A percentile compares a stretch with the other conserved stretches of the same genome.
phyloP scores from a whole-genome alignment of 371 early-diverging fungal genomes.

The Mortierella sp. region DNA sequence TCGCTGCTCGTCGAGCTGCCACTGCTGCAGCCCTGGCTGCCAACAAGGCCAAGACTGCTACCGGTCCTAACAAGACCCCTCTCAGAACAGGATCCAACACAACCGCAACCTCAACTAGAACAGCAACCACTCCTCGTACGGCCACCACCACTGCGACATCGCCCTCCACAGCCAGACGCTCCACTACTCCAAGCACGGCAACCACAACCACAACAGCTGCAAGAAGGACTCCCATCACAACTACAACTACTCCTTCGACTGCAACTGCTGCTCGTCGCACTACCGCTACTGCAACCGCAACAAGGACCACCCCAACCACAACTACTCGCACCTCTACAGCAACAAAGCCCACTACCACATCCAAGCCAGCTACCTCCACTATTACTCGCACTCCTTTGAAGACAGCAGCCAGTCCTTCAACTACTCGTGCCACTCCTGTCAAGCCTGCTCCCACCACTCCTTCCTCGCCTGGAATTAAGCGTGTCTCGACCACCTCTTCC shows the following conservation, averaged over 20 bases:
- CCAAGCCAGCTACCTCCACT: conserved; percentile 5
- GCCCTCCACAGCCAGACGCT: conserved; percentile 14
- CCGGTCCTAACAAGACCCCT: conserved; percentile 1
- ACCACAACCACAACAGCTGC: conserved; percentile 15
- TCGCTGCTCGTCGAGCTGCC: conserved; percentile 49
- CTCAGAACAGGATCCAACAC: neutral
- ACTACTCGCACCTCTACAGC: conserved; percentile 13
- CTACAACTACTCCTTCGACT: conserved; percentile 3
- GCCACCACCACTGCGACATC: conserved; percentile 2
- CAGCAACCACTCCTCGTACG: conserved; percentile 10
- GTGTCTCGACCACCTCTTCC: conserved; percentile 17
- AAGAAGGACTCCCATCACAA: neutral
- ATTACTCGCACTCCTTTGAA: conserved; percentile 11
- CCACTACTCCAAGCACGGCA: conserved; percentile 12
- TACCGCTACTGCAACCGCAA: conserved; percentile 3
- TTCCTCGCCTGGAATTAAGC: conserved; percentile 23
- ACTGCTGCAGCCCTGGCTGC: conserved; percentile 21
- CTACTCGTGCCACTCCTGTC: conserved; percentile 7
- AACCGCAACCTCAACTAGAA: neutral
- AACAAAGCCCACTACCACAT: conserved; percentile 14
- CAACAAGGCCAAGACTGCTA: conserved; percentile 28
- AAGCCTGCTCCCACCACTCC: conserved; percentile 5
- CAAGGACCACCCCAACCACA: conserved; percentile 16
- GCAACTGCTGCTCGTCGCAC: conserved; percentile 7
- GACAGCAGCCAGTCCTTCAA: conserved; percentile 2